Conservation (phyloP, 148 eudicot species). For the Linanthus parryae region DNA sequence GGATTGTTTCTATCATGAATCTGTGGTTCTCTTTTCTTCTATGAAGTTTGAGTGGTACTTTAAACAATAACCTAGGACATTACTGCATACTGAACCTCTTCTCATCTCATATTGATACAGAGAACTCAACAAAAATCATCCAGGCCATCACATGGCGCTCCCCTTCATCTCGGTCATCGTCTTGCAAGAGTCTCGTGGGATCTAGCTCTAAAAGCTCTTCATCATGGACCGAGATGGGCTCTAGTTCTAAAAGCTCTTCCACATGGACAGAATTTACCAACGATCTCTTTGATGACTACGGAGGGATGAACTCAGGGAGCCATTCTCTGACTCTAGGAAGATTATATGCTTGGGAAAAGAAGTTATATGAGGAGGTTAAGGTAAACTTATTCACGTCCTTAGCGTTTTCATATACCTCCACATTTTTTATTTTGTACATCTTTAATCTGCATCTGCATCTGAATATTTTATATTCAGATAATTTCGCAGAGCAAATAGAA, state of each 20-base stretch:
- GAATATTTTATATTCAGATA: too few species aligned
- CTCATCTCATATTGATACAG: constrained; percentile 38
- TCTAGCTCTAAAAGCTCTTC: too few species aligned
- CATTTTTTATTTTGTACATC: not conserved
- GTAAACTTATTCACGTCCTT: constrained; percentile 24
- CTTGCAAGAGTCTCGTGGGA: constrained; percentile 85
- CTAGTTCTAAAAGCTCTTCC: constrained; percentile 72
- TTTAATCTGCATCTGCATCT: too few species aligned
- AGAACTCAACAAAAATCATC: constrained; percentile 82
- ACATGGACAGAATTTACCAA: constrained; percentile 80
- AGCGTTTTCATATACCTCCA: not conserved
- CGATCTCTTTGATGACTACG: constrained; percentile 82
- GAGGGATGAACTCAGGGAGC: constrained; percentile 94
- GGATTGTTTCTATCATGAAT: too few species aligned
- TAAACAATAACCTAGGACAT: too few species aligned
- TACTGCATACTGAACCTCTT: too few species aligned
- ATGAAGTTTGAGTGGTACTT: too few species aligned
- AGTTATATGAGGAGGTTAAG: constrained; percentile 94
- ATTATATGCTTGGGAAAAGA: constrained; percentile 98
- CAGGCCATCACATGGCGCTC: constrained; percentile 80
- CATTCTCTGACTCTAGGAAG: constrained; percentile 87
- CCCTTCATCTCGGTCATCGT: constrained; percentile 57
- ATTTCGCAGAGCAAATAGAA: too few species aligned
- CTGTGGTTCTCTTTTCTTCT: too few species aligned
- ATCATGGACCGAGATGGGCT: constrained; percentile 78